Percentiles rank a stretch among this genome's conserved stretches.
phyloP scores from a whole-genome alignment of 2,329 filamentous ascomycete species.

The Fusarium nanum region DNA sequence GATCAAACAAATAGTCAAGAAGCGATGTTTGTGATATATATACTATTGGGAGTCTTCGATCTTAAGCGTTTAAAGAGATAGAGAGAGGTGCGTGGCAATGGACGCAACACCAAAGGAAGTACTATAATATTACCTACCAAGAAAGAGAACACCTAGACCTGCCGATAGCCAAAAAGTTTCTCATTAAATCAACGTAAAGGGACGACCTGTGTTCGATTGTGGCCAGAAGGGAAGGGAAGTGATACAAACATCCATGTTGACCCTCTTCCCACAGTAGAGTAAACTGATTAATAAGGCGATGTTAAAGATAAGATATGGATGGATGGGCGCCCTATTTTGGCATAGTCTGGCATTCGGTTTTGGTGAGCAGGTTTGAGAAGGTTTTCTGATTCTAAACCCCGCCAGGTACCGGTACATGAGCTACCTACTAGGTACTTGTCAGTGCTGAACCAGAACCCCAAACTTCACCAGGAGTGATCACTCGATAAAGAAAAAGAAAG shows the following conservation, averaged over 20 bases:
- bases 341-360: conserved; percentile 3
- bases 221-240: background rate
- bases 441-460: background rate
- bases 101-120: background rate
- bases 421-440: conserved; percentile 23
- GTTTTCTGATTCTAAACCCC: conserved; percentile 52
- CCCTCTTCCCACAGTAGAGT: background rate
- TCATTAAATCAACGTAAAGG: background rate
- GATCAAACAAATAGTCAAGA: background rate
- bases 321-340: conserved; percentile 4
- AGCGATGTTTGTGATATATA: background rate
- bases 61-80: background rate
- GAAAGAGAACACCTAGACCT: background rate
- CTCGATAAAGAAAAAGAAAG: background rate
- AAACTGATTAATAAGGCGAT: background rate
- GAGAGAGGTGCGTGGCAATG: background rate
- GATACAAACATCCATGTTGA: background rate
- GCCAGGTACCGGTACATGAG: conserved; percentile 53
- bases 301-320: background rate
- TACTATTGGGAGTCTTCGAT: background rate
- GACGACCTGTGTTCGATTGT: background rate
- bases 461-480: background rate
- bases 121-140: background rate
- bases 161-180: background rate
- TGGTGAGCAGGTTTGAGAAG: conserved; percentile 64